Base-by-base conservation (phyloP, 352 stramenopile species). In the Phytophthora rubi region DNA sequence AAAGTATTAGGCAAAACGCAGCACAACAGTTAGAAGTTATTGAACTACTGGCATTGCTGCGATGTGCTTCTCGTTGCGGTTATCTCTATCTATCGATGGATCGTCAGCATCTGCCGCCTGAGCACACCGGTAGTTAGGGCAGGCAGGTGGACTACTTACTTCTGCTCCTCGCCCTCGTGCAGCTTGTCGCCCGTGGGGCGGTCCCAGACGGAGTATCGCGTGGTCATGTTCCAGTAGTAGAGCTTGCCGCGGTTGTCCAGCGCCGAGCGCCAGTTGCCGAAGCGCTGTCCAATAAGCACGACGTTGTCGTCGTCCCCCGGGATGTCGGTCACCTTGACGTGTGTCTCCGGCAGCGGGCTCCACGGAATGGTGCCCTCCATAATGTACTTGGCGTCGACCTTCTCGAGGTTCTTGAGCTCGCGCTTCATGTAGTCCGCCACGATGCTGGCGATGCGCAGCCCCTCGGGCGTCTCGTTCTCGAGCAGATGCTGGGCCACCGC, bases 151-250 rank as follows among this genome's bases (percentile, higher is more conserved):
- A n/a, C 21, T 12, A 30, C 33, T 65, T 71, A 66, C 69, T 81
- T 66, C n/a, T 80, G 70, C 54, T 81, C 57, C 37, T 90, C 56
- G 6, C 86, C 82, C 8, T 90, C 77, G 71, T 81, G 44, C 12
- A 93, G 76, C 62, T 88, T 74, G 53, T 91, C 77, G 23, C 75
- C 83, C 0, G 79, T 86, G 12, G 86, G 82, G 53, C 79, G 83
- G 57, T 93, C 81, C 89, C 89, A 96, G 2, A 92, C 81, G 0
- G 88, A 95, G 67, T 85, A 91, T 53, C 90, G 82, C 62, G 88
- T 95, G 21, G 83, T 89, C 49, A 92, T 54, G 77, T 97, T 96
- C 90, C 90, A 97, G 65, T 93, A 97, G 65, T 95, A 97, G 32
- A 92, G 79, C 72, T 92, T 93, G 32, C 90, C 90, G 28, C 88